Conservation (phyloP, 1,284 basidiomycete species). For the Austropuccinia psidii region DNA sequence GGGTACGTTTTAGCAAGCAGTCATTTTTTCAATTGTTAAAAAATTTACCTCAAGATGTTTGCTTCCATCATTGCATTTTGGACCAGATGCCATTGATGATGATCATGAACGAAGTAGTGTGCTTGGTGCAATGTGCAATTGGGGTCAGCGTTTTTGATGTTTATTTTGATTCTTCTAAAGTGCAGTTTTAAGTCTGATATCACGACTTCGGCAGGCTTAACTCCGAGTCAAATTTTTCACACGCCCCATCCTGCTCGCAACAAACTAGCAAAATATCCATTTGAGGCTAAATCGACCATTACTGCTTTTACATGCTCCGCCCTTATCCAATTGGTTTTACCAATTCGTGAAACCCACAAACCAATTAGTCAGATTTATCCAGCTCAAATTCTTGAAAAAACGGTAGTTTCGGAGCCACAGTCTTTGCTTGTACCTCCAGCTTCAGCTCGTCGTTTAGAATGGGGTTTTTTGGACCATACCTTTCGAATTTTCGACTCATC, state of each 20-base stretch:
- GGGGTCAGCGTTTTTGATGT: slow-evolving; percentile 8
- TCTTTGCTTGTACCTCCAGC: slow-evolving; percentile 32
- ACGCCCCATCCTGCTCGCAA: slow-evolving; percentile 68
- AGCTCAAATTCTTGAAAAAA: slow-evolving; percentile 15
- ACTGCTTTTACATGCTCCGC: slow-evolving; percentile 28
- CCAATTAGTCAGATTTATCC: slow-evolving; percentile 34
- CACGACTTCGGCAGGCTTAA: slow-evolving; percentile 65
- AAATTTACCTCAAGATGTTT: not conserved
- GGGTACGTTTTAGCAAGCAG: slow-evolving; percentile 41
- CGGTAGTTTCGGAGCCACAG: slow-evolving; percentile 16
- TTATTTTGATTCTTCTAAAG: not conserved
- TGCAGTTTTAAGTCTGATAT: slow-evolving; percentile 38
- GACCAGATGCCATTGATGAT: slow-evolving; percentile 62
- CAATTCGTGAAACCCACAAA: slow-evolving; percentile 18
- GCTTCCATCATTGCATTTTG: slow-evolving; percentile 7
- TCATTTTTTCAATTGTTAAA: slow-evolving; percentile 61
- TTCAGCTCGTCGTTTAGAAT: slow-evolving; percentile 53
- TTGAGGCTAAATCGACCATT: slow-evolving; percentile 35
- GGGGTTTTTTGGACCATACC: slow-evolving; percentile 54
- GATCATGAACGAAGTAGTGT: slow-evolving; percentile 60
- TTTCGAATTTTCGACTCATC: slow-evolving; percentile 59
- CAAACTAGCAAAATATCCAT: slow-evolving; percentile 46
- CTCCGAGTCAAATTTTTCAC: slow-evolving; percentile 80
- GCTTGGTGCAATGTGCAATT: slow-evolving; percentile 36
- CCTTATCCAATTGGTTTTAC: slow-evolving; percentile 38